Conservation (phyloP, 2,329 filamentous ascomycete genomes). For the Cladorrhinum sp. region DNA sequence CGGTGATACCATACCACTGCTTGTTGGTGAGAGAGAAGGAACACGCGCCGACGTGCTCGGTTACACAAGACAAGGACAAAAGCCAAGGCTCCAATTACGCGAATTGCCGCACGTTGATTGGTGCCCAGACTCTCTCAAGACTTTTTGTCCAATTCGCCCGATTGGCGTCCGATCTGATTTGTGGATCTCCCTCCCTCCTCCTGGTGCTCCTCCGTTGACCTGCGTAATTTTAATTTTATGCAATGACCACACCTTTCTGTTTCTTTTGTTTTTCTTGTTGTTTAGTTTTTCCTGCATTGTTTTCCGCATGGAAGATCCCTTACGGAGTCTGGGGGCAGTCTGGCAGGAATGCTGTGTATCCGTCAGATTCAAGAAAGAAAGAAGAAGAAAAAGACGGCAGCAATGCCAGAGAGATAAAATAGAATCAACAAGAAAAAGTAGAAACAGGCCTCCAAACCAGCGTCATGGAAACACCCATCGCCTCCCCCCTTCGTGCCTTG, state of each 20-base stretch:
- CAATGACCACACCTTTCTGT: background rate
- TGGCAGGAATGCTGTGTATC: no score
- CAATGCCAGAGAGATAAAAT: background rate
- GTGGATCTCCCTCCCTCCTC: no score
- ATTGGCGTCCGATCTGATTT: background rate
- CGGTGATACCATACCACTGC: no score
- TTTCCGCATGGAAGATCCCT: no score
- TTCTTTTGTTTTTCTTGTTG: background rate
- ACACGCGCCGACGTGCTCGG: background rate
- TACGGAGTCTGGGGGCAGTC: no score
- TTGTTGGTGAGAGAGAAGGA: background rate
- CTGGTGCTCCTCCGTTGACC: no score
- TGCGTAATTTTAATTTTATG: conserved; percentile 3
- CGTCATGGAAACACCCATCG: background rate
- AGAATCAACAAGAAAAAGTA: background rate
- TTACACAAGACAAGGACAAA: conserved; percentile 3
- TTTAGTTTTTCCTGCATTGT: no score
- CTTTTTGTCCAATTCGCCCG: background rate
- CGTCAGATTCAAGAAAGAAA: no score
- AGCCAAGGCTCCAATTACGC: conserved; percentile 8
- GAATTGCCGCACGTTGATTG: conserved; percentile 21
- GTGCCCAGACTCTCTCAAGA: conserved; percentile 18
- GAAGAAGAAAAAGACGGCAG: background rate
- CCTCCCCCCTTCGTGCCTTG: conserved; percentile 9
- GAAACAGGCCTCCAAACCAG: conserved; percentile 3